Conservation (phyloP, 2,329 filamentous ascomycete genomes). For the Trichothecium roseum region DNA sequence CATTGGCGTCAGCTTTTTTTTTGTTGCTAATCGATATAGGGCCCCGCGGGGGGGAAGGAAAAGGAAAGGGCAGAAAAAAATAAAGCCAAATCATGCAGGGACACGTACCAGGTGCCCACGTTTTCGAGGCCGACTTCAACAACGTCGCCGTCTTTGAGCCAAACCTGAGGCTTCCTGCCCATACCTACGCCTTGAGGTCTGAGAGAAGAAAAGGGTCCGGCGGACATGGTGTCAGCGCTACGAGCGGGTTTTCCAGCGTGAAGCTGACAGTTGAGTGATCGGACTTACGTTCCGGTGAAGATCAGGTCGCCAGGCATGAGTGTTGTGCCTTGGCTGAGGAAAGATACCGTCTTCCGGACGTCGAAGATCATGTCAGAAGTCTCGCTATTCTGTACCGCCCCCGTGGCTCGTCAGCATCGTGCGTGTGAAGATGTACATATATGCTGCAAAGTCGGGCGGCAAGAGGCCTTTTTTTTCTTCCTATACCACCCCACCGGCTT, state of each 20-base stretch:
- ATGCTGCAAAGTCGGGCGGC: not conserved
- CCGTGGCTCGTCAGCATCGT: constrained; percentile 4
- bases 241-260: not conserved
- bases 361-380: constrained; percentile 56
- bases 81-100: not conserved
- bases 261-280: not conserved
- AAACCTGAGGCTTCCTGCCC: constrained; percentile 55
- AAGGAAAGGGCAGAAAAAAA: not conserved
- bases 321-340: constrained; percentile 52
- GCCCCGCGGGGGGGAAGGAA: too few relatives aligned
- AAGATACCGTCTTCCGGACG: constrained; percentile 46
- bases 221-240: not conserved
- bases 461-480: not conserved
- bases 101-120: constrained; percentile 44
- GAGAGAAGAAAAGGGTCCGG: not conserved
- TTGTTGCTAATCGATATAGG: too few relatives aligned
- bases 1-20: not conserved
- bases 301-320: constrained; percentile 54
- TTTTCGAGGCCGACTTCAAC: constrained; percentile 59
- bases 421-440: too few relatives aligned
- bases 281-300: constrained; percentile 51
- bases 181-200: constrained; percentile 62
- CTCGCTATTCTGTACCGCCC: constrained; percentile 31
- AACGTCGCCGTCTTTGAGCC: constrained; percentile 60
- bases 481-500: constrained; percentile 1